Evolutionary conservation across 352 stramenopile genomes (phyloP).

Genomic region (Phytopythium sindhum): DNA sequence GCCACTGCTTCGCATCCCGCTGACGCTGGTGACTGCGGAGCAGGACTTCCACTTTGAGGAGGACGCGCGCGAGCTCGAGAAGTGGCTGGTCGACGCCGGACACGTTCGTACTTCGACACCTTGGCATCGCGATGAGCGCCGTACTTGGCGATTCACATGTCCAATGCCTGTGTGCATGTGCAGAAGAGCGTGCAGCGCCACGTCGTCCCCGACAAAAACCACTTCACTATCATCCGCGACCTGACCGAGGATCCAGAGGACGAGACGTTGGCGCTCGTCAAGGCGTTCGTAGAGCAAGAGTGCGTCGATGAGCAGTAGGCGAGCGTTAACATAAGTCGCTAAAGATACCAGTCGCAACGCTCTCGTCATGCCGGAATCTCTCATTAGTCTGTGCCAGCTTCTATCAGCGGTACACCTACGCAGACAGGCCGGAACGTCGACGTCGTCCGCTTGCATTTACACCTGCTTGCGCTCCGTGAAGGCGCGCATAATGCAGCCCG

Average conservation of each 20-base stretch:
- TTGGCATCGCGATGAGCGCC: constrained; percentile 5
- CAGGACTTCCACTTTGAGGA: constrained; percentile 84
- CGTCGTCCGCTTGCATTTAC: constrained; percentile 12
- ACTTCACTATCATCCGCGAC: constrained; percentile 72
- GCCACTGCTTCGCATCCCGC: constrained; percentile 44
- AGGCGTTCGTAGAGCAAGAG: constrained; percentile 32
- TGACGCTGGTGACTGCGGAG: constrained; percentile 61
- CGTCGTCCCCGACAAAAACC: constrained; percentile 49
- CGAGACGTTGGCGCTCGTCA: constrained; percentile 44
- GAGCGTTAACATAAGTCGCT: neutral
- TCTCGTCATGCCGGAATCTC: neutral
- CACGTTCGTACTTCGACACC: constrained; percentile 30
- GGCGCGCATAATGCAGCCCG: constrained; percentile 84
- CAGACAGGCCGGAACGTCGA: neutral
- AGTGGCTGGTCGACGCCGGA: constrained; percentile 51
- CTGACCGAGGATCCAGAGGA: constrained; percentile 33
- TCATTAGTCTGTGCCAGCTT: neutral
- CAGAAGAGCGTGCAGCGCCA: constrained; percentile 40
- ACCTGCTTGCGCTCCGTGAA: constrained; percentile 88
- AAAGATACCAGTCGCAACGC: neutral
- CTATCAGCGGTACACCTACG: neutral
- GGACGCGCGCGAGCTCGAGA: constrained; percentile 58
- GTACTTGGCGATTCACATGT: neutral
- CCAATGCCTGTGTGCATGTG: neutral
- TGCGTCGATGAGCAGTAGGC: constrained; percentile 5